phyloP scores from a whole-genome alignment of 139 green algal genomes.

The Penium margaritaceum region DNA sequence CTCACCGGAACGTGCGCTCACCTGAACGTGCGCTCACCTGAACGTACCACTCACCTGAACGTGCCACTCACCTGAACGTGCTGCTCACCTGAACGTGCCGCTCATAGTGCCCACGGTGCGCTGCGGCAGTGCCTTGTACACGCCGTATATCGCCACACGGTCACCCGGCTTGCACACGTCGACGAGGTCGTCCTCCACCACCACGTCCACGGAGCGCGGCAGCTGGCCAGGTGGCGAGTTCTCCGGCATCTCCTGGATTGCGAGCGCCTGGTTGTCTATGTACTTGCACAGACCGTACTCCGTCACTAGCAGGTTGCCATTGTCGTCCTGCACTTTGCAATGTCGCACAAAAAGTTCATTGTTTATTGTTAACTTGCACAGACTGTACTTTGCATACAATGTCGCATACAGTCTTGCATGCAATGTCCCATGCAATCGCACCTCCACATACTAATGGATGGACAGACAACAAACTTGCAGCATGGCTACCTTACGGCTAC shows the following conservation, averaged over 20 bases:
- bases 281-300: constrained; percentile 92
- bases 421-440: no score
- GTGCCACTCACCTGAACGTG: constrained; percentile 61
- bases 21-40: no score
- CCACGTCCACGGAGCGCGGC: constrained; percentile 60
- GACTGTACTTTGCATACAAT: no score
- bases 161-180: constrained; percentile 91
- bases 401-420: no score
- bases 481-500: no score
- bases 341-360: no score
- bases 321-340: constrained; percentile 53
- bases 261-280: constrained; percentile 72
- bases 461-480: no score
- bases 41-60: no score
- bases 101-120: constrained; percentile 52
- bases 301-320: constrained; percentile 78
- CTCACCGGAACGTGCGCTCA: no score
- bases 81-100: constrained; percentile 56
- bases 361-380: no score
- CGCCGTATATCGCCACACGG: constrained; percentile 74
- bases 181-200: constrained; percentile 65
- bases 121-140: constrained; percentile 80
- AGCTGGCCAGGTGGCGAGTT: constrained; percentile 71
- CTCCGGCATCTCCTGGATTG: constrained; percentile 94
- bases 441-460: no score